Percentiles rank a stretch among this genome's conserved stretches.
phyloP scores from a whole-genome alignment of 2,329 filamentous ascomycete genomes.

The Blastomyces emzantsi region DNA sequence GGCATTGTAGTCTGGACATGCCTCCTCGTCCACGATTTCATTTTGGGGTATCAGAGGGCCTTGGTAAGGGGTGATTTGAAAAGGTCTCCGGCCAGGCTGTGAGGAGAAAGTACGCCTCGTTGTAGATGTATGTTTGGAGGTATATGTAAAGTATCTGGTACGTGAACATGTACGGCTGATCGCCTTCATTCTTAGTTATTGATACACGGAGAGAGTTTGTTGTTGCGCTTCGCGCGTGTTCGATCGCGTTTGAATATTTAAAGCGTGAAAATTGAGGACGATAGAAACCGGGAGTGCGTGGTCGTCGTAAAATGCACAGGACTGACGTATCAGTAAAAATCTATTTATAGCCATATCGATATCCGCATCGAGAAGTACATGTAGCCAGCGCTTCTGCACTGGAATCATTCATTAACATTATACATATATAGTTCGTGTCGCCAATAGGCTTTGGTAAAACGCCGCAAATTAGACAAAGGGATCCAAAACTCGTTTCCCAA shows the following conservation, averaged over 20 bases:
- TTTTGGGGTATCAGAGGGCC: constrained; percentile 10
- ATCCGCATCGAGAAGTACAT: background rate
- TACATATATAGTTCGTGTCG: background rate
- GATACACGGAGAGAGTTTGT: background rate
- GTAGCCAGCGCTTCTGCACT: too few relatives aligned
- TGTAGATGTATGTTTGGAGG: background rate
- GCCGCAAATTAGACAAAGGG: background rate
- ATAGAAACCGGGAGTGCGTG: too few relatives aligned
- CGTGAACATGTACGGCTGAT: background rate
- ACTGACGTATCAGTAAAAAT: too few relatives aligned
- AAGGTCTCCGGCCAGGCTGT: background rate
- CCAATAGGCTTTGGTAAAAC: background rate
- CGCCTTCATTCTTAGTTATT: background rate
- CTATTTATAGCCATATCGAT: background rate
- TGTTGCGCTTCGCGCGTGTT: background rate
- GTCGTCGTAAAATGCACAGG: too few relatives aligned
- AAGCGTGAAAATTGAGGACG: background rate
- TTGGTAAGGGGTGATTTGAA: background rate
- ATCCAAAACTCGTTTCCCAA: background rate
- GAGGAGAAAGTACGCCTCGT: background rate
- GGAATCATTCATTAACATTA: background rate
- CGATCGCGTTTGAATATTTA: background rate
- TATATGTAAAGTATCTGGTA: background rate
- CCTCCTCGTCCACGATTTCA: constrained; percentile 13
- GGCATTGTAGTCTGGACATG: constrained; percentile 10